phyloP scores from a whole-genome alignment of 768 basidiomycete species.

The Pisolithus orientalis region DNA sequence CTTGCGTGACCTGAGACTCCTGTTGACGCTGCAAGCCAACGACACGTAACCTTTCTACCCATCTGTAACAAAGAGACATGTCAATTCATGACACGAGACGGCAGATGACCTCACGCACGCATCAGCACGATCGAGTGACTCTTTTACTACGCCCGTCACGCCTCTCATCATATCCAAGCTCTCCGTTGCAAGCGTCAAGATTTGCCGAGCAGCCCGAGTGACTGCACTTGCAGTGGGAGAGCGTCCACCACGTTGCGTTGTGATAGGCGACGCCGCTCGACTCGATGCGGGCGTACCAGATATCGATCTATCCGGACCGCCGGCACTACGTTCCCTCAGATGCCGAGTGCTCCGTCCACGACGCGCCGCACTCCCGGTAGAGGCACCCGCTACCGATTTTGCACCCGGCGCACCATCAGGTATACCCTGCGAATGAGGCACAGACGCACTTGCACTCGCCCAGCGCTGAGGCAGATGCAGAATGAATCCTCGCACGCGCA shows the following conservation, averaged over 20 bases:
- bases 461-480: conserved; percentile 77
- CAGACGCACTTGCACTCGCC: conserved; percentile 41
- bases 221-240: conserved; percentile 48
- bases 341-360: conserved; percentile 15
- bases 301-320: conserved; percentile 26
- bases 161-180: conserved; percentile 90
- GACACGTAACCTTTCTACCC: conserved; percentile 76
- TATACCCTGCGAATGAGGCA: conserved; percentile 9
- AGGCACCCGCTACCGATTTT: conserved; percentile 32
- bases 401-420: conserved; percentile 26
- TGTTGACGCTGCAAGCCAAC: conserved; percentile 65
- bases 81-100: background rate
- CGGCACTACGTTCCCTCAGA: conserved; percentile 35
- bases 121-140: conserved; percentile 83
- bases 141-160: conserved; percentile 83
- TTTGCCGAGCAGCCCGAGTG: conserved; percentile 69
- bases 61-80: conserved; percentile 36
- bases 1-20: conserved; percentile 14
- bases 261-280: conserved; percentile 28
- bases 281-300: conserved; percentile 29
- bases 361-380: conserved; percentile 14
- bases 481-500: conserved; percentile 69
- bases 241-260: conserved; percentile 16
- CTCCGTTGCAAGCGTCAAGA: conserved; percentile 81
- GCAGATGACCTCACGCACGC: conserved; percentile 42